These are phyloP conservation scores for Solanum appendiculatum DNA, from an alignment of 257 asterid genomes.

Conservation along the genomic window DNA sequence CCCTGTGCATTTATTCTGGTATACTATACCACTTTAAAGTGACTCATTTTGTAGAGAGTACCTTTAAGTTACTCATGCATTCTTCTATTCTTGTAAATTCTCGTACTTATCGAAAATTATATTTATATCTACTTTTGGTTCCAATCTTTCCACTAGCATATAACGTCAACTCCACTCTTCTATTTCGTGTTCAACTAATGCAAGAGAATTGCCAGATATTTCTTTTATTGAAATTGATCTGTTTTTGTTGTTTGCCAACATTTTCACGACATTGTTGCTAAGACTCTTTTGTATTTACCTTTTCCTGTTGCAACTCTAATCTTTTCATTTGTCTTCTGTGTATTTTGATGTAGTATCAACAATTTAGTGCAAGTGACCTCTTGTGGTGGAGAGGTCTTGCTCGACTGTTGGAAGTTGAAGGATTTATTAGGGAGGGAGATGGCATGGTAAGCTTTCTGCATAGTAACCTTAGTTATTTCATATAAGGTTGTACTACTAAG, in stretches of 20 bases:
- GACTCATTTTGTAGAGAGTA: background rate
- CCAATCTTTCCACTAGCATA: background rate
- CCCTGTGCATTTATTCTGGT: background rate
- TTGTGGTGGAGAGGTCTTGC: constrained; percentile 76
- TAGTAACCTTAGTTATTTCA: background rate
- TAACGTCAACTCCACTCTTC: background rate
- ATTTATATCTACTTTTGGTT: background rate
- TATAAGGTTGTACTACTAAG: background rate
- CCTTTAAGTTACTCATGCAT: background rate
- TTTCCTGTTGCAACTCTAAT: background rate
- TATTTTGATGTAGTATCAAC: constrained; percentile 31
- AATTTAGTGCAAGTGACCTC: constrained; percentile 47
- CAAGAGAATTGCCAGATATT: background rate
- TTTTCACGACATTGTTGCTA: background rate
- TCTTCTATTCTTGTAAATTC: background rate
- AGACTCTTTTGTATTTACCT: background rate
- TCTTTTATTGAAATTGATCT: background rate
- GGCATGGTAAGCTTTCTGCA: constrained; percentile 37
- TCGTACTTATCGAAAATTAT: background rate
- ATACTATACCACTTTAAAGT: background rate
- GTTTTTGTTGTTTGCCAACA: background rate
- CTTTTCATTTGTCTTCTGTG: background rate
- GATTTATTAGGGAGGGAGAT: constrained; percentile 48
- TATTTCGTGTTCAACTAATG: background rate
- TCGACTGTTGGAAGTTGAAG: constrained; percentile 59